These are phyloP conservation scores for Penicillium brasilianum DNA, from an alignment of 2,329 filamentous ascomycete genomes.

Conservation along the genomic window DNA sequence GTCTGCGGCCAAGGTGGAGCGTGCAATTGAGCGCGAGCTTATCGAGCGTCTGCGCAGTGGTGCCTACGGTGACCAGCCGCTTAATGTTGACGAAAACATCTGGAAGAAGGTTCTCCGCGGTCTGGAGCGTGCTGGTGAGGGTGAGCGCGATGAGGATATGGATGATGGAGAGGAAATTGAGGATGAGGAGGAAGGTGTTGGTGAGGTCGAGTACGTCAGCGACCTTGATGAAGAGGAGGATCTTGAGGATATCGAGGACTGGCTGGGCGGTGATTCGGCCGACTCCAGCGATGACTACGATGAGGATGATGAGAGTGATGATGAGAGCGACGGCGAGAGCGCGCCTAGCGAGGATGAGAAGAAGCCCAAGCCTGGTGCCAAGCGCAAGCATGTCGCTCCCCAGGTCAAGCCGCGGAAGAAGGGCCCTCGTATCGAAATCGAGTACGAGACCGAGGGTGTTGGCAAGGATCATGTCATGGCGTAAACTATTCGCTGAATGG, in stretches of 20 bases:
- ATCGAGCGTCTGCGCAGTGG: conserved; percentile 89
- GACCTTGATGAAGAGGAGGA: conserved; percentile 80
- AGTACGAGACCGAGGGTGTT: conserved; percentile 75
- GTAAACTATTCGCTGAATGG: conserved; percentile 28
- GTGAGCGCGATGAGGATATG: conserved; percentile 80
- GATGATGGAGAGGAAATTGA: conserved; percentile 85
- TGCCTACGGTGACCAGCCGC: conserved; percentile 89
- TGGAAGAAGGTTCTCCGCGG: conserved; percentile 97
- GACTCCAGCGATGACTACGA: conserved; percentile 55
- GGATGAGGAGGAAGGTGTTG: conserved; percentile 72
- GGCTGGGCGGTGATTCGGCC: conserved; percentile 75
- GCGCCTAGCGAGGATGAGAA: conserved; percentile 51
- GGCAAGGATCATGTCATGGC: conserved; percentile 56
- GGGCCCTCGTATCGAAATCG: conserved; percentile 71
- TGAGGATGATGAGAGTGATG: conserved; percentile 60
- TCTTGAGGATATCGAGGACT: conserved; percentile 95
- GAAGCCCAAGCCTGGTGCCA: conserved; percentile 54
- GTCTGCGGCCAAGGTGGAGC: conserved; percentile 88
- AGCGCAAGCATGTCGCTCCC: conserved; percentile 62
- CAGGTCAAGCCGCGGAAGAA: conserved; percentile 64
- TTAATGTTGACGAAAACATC: conserved; percentile 92
- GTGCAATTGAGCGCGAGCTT: conserved; percentile 92
- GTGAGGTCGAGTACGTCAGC: conserved; percentile 88
- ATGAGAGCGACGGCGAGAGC: conserved; percentile 55
- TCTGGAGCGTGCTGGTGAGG: conserved; percentile 85